Conservation (phyloP, 2,329 filamentous ascomycete genomes). For the Aspergillus tanneri region DNA sequence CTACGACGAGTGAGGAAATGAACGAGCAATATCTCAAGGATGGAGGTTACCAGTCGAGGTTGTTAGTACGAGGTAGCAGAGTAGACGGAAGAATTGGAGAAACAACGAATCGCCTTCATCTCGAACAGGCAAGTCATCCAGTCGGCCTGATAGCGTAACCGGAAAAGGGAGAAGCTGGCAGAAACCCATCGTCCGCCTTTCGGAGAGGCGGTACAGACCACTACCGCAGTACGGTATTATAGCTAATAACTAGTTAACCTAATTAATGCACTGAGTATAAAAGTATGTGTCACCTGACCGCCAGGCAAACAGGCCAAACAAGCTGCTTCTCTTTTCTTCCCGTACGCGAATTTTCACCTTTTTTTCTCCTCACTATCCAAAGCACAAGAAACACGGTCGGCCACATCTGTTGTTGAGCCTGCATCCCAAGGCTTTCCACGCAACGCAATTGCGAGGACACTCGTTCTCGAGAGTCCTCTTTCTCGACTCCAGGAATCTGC, state of each 20-base stretch:
- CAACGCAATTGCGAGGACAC: slow-evolving; percentile 19
- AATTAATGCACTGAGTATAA: too few species aligned
- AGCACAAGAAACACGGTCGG: slow-evolving; percentile 13
- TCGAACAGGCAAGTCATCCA: background rate
- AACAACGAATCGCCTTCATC: slow-evolving; percentile 1
- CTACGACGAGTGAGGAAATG: too few species aligned
- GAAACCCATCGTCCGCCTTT: slow-evolving; percentile 35
- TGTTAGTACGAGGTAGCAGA: too few species aligned
- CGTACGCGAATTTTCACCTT: slow-evolving; percentile 34
- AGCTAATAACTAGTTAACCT: background rate
- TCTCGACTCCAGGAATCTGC: slow-evolving; percentile 18
- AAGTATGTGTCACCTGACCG: slow-evolving; percentile 23
- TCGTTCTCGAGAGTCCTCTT: slow-evolving; percentile 30
- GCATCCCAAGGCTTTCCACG: slow-evolving; percentile 5
- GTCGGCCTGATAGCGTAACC: slow-evolving; percentile 12
- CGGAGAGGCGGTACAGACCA: background rate
- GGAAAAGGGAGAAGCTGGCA: slow-evolving; percentile 37
- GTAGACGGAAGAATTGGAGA: slow-evolving; percentile 2
- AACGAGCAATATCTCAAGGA: too few species aligned
- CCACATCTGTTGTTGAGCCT: slow-evolving; percentile 6
- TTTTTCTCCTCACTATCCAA: slow-evolving; percentile 12
- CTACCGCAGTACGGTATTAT: background rate
- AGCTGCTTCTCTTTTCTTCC: slow-evolving; percentile 20
- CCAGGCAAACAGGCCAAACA: slow-evolving; percentile 23
- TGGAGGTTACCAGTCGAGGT: too few species aligned